Evolutionary conservation across 2,329 filamentous ascomycete genomes (phyloP).

Genomic region (Zarea fungicola): DNA sequence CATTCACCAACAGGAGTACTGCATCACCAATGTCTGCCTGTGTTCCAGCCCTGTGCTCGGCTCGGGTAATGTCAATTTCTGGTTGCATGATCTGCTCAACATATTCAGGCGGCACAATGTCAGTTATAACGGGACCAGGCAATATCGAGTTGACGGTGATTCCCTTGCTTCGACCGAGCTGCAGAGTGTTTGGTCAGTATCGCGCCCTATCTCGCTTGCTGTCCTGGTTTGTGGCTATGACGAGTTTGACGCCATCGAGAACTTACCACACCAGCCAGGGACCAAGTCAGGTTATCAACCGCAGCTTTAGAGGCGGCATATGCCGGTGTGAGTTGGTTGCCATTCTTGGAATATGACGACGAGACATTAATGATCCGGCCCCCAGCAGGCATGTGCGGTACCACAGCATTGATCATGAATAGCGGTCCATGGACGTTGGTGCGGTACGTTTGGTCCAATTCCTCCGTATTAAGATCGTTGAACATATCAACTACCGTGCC

Average conservation of each 20-base stretch:
- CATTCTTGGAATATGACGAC: constrained; percentile 18
- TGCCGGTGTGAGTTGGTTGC: constrained; percentile 9
- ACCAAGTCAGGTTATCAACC: constrained; percentile 28
- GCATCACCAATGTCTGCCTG: constrained; percentile 38
- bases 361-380: constrained; percentile 22
- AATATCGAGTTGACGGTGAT: constrained; percentile 40
- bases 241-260: too few relatives aligned
- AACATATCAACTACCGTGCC: constrained; percentile 17
- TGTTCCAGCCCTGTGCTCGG: constrained; percentile 29
- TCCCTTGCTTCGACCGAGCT: constrained; percentile 32
- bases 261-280: constrained; percentile 28
- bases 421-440: constrained; percentile 31
- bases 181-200: background rate
- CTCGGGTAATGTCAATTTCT: constrained; percentile 23
- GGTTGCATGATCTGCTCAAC: constrained; percentile 18
- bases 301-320: constrained; percentile 28
- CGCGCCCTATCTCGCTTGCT: background rate
- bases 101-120: constrained; percentile 19
- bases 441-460: constrained; percentile 25
- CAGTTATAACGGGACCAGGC: constrained; percentile 35
- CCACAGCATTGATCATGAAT: constrained; percentile 29
- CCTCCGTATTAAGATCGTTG: constrained; percentile 20
- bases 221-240: too few relatives aligned
- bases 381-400: constrained; percentile 31
- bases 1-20: constrained; percentile 31